These are phyloP conservation scores for Elaeis oleifera DNA, from an alignment of 202 grass and related monocot genomes.

Conservation along the genomic window DNA sequence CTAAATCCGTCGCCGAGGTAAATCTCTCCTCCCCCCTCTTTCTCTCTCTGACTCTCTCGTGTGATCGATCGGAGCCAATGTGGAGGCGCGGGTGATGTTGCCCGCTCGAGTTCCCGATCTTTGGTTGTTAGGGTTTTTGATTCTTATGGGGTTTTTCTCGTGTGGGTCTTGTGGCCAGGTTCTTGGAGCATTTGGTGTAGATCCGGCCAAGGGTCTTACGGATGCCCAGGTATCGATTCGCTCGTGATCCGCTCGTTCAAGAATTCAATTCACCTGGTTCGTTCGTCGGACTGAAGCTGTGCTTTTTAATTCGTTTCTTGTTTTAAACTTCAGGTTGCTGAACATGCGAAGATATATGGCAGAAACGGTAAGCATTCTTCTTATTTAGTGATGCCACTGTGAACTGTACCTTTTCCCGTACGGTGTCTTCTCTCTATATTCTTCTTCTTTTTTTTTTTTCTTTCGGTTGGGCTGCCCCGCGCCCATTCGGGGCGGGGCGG, in stretches of 20 bases:
- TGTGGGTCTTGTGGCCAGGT: slow-evolving; percentile 32
- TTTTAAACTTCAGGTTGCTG: slow-evolving; percentile 56
- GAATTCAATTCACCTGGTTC: background rate
- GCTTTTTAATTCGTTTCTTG: slow-evolving; percentile 26
- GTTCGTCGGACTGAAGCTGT: background rate
- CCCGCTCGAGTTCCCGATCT: too few species aligned
- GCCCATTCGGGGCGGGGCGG: too few species aligned
- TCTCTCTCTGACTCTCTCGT: background rate
- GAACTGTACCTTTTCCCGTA: too few species aligned
- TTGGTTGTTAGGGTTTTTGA: too few species aligned
- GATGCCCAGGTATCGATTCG: slow-evolving; percentile 60
- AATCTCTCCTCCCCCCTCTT: background rate
- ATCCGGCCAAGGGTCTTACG: slow-evolving; percentile 78
- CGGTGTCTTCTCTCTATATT: too few species aligned
- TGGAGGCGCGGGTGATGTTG: background rate
- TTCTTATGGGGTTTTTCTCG: background rate
- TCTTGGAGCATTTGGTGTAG: slow-evolving; percentile 72
- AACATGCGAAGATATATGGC: slow-evolving; percentile 63
- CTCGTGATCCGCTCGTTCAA: slow-evolving; percentile 3
- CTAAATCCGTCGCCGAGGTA: slow-evolving; percentile 87
- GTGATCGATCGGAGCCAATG: background rate
- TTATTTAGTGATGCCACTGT: background rate
- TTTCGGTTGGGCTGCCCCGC: too few species aligned
- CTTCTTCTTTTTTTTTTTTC: too few species aligned
- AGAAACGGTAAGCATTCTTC: slow-evolving; percentile 53